Conservation (phyloP, 129 eudicot genomes). For the Chrysanthemum seticuspe region DNA sequence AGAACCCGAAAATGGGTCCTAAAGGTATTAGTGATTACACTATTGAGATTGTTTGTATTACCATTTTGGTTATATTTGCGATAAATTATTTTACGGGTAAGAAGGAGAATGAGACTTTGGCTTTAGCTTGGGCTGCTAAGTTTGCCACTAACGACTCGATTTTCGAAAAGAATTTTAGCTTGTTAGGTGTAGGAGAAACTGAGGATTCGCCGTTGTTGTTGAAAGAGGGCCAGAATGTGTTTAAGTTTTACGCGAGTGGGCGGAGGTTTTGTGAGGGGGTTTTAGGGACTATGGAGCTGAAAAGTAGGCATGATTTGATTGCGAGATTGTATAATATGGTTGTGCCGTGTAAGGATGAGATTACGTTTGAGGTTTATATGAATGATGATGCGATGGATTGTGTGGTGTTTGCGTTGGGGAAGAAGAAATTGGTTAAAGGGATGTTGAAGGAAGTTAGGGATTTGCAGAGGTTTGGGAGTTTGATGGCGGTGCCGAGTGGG, state of each 20-base stretch:
- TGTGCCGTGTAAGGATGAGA: constrained; percentile 84
- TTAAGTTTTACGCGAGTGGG: constrained; percentile 85
- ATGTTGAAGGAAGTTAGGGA: constrained; percentile 86
- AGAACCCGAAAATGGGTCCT: not conserved
- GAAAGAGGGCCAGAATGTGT: constrained; percentile 81
- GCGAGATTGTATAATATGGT: constrained; percentile 73
- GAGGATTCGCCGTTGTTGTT: constrained; percentile 82
- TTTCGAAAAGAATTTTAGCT: constrained; percentile 80
- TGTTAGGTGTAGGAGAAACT: constrained; percentile 80
- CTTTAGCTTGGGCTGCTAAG: constrained; percentile 80
- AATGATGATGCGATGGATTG: constrained; percentile 96
- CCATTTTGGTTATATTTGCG: constrained; percentile 50
- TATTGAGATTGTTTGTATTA: constrained; percentile 52
- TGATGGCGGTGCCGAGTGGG: constrained; percentile 51
- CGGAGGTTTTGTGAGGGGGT: constrained; percentile 81
- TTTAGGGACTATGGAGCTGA: constrained; percentile 84
- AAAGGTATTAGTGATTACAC: constrained; percentile 29
- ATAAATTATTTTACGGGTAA: constrained; percentile 69
- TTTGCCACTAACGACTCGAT: constrained; percentile 61
- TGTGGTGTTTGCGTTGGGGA: constrained; percentile 82
- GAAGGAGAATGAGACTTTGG: constrained; percentile 76
- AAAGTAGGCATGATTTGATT: constrained; percentile 84
- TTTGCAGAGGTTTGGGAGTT: constrained; percentile 69
- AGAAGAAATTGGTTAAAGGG: constrained; percentile 63
- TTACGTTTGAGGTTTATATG: constrained; percentile 89